Base-by-base conservation (phyloP, 2,329 filamentous ascomycete genomes). In the Cladosporium sp. region DNA sequence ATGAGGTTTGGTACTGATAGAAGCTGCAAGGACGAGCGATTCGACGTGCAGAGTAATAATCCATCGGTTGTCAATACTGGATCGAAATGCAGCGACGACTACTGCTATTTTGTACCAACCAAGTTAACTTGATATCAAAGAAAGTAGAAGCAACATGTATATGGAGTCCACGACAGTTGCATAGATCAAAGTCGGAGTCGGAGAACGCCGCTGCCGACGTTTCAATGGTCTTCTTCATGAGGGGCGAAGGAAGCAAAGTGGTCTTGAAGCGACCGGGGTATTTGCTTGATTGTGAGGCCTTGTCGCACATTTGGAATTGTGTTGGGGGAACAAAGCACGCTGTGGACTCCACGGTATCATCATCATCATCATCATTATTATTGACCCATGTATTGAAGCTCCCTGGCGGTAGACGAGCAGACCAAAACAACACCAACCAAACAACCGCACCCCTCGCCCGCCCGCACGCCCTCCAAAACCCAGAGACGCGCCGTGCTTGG, bases 401-500 rank as follows among this genome's bases (percentile, higher is more conserved):
- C 28, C 28, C 28, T 32, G 25, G 35, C 35, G 15, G 42, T 28
- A 45, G 28, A 28, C 25, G 17, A 22, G 17, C 2, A 12, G 15
- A 2, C 4, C 32, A 34, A 48, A 17, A 19, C n/a, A 35, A 48
- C 45, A 35, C 25, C 25, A 22, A 35, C 45, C 24, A 20, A 35
- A 35, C 45, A 22, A 32, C 25, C 19, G n/a, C 13, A 24, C 17
- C 20, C 25, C 47, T 50, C 19, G 39, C 17, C 39, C n/a, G 39
- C 39, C n/a, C n/a, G 39, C 17, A 17, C n/a, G 39, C 39, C n/a
- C n/a, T 12, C 19, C 39, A 20, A 32, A 32, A 32, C 28, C 12
- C n/a, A n/a, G 24, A 13, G 40, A 44, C 40, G 40, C 40, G 40
- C 40, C 42, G 42, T 45, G 42, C 42, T 45, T 45, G 42, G 47